A percentile compares a stretch with the other conserved stretches of the same genome.
Evolutionary conservation across 148 eudicot species (phyloP).

Genomic region (Persicaria tinctoria): DNA sequence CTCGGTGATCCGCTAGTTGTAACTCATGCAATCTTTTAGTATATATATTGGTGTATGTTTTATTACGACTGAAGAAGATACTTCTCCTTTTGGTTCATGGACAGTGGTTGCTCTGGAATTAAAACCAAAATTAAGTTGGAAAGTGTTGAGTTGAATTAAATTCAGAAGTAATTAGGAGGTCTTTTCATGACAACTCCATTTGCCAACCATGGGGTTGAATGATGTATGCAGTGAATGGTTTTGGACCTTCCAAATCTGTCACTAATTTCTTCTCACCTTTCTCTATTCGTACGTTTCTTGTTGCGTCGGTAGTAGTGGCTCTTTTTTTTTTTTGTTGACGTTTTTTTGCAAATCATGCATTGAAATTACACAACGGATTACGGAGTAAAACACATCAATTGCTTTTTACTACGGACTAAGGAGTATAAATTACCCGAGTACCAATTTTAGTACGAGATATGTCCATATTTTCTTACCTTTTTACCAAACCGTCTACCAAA

Average conservation of each 20-base stretch:
- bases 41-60: no score
- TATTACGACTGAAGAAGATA: no score
- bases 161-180: neutral
- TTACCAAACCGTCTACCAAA: no score
- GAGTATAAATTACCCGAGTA: neutral
- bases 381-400: neutral
- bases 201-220: neutral
- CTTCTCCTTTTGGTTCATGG: no score
- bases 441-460: no score
- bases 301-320: neutral
- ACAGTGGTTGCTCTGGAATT: neutral
- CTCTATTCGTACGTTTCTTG: neutral
- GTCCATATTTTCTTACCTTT: no score
- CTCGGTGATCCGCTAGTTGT: no score
- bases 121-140: neutral
- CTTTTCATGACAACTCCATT: neutral
- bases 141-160: neutral
- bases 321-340: neutral
- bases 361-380: neutral
- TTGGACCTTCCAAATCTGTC: neutral
- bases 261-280: neutral
- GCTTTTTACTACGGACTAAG: neutral
- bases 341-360: neutral
- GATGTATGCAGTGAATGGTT: neutral
- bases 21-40: no score